Evolutionary conservation across 345 rosid species (phyloP), one percentile per base, ranked within the genome.

Genomic region (Physaria fendleri): DNA sequence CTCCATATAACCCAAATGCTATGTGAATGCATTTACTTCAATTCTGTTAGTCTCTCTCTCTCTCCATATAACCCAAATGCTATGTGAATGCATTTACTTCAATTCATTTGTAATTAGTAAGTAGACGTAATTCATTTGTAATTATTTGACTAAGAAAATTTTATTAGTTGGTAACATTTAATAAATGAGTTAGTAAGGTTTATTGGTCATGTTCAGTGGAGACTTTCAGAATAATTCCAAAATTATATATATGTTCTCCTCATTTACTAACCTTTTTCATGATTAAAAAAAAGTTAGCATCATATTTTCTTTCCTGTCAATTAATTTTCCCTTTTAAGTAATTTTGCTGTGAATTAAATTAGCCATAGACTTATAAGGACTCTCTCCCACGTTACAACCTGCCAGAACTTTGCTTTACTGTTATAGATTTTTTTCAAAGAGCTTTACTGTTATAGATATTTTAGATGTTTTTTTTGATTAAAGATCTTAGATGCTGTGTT

Each of bases 11-110:
- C 2, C 21, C 28, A 42, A 42, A 3, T 57, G 18, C 3, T 58
- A 18, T 45, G 54, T 45, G 16, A 32, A 14, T 46, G 35, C 55
- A 46, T 46, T 59, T 46, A n/a, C n/a, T n/a, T n/a, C n/a, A n/a
- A n/a, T n/a, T n/a, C n/a, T 16, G 68, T 63, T 23, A 51, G 59
- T 30, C 32, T 52, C 3, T 5, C 6, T 22, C 7, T 57, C 30
- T 35, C 28, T 33, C 7, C n/a, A 15, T 15, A 5, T 40, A 42
- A 8, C 2, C 21, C 28, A 42, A 42, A 3, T 57, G 18, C 3
- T 58, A 18, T 45, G 54, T 45, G 16, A 32, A 14, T 46, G 35
- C 55, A 46, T 46, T 59, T 46, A 10, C 35, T 46, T 34, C 0
- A 2, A 33, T 22, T 14, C 6, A 17, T 30, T 49, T 12, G 29